phyloP scores from a whole-genome alignment of 1,284 basidiomycete genomes.

The Ganoderma meredithae region DNA sequence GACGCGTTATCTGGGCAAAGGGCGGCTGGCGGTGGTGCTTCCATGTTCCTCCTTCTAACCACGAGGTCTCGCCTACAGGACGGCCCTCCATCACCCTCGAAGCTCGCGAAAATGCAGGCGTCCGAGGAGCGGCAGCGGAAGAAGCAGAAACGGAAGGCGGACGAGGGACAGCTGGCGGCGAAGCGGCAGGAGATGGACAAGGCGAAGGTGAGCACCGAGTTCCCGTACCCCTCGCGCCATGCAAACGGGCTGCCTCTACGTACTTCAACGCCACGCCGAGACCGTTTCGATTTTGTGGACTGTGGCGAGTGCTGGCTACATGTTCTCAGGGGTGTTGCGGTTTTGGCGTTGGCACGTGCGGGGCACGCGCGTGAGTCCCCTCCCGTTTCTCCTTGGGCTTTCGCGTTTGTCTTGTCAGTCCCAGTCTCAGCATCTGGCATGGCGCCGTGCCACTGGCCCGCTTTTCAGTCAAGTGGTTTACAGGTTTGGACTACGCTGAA shows the following conservation, averaged over 20 bases:
- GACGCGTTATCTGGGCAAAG: constrained; percentile 23
- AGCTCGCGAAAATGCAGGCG: constrained; percentile 47
- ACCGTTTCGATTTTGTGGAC: background rate
- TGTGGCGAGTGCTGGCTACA: background rate
- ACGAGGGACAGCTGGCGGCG: constrained; percentile 70
- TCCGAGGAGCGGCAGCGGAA: constrained; percentile 55
- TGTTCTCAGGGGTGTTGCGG: background rate
- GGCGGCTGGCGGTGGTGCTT: background rate
- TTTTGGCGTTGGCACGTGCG: constrained; percentile 3
- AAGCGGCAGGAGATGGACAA: constrained; percentile 85
- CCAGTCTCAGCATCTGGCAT: background rate
- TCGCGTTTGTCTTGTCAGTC: too few species aligned
- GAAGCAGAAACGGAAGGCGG: constrained; percentile 71
- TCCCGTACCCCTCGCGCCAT: background rate
- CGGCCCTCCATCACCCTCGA: constrained; percentile 47
- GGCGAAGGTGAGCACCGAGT: constrained; percentile 64
- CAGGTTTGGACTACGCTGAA: background rate
- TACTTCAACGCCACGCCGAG: background rate
- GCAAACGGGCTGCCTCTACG: background rate
- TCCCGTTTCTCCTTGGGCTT: background rate
- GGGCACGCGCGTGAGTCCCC: background rate
- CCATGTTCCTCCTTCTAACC: too few species aligned
- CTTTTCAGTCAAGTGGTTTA: background rate
- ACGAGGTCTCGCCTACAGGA: constrained; percentile 28
- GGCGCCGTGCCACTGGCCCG: background rate